Conservation (phyloP, 2,329 filamentous ascomycete species). For the Colletotrichum sp. region DNA sequence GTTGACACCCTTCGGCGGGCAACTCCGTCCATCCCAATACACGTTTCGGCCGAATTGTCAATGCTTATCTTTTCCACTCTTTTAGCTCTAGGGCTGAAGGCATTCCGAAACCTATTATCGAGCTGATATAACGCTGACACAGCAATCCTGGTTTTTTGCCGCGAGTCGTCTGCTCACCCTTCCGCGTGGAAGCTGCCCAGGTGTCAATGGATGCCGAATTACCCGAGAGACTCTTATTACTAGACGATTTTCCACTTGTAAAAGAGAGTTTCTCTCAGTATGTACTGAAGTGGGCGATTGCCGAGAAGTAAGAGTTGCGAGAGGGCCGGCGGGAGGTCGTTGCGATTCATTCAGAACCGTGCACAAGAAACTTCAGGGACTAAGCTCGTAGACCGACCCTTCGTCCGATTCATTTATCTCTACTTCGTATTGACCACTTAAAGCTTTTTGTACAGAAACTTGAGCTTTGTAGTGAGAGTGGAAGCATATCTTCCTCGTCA, state of each 20-base stretch:
- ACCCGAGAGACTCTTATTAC: background rate
- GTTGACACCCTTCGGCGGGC: background rate
- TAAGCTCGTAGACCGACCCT: background rate
- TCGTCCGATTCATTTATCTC: background rate
- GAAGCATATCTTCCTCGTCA: background rate
- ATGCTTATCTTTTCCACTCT: background rate
- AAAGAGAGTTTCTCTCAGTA: background rate
- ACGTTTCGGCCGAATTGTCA: conserved; percentile 33
- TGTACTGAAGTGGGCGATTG: background rate
- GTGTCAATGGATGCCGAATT: background rate
- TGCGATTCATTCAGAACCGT: background rate
- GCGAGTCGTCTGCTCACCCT: background rate
- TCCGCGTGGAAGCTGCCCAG: background rate
- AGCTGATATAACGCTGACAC: background rate
- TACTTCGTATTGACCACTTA: background rate
- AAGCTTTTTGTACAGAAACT: background rate
- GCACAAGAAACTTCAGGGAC: background rate
- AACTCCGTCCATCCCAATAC: background rate
- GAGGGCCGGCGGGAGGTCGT: background rate
- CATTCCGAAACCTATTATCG: background rate
- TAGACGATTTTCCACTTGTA: background rate
- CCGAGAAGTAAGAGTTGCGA: background rate
- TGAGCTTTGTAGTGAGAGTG: background rate
- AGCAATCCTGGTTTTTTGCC: background rate
- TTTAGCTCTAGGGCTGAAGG: background rate